Evolutionary conservation across 129 eudicot species (phyloP), one percentile per base, ranked within the genome.

Genomic region (Lactuca saligna): DNA sequence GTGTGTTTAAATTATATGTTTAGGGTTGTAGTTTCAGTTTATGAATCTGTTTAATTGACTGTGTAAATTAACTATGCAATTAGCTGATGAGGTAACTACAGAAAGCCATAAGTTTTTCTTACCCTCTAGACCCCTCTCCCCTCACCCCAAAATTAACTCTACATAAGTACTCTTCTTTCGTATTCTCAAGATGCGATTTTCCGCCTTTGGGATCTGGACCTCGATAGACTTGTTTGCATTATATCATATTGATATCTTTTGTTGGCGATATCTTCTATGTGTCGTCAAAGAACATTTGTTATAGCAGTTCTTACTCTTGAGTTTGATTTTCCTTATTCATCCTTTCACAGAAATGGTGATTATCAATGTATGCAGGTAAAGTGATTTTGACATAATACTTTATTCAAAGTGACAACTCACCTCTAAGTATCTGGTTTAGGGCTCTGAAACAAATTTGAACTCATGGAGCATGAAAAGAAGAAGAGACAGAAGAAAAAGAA

Each of bases 391-490:
- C 54, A 50, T 58, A 75, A 49, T 74, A 56, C 38, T 29, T 14
- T 20, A 60, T 7, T 57, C 4, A 54, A 72, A 72, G 68, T 35
- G 73, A 58, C 9, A 57, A 4, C 16, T 15, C 68, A 59, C 38
- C 61, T 65, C 53, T 3, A 53, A 61, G 29, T 57, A 15, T 53
- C 41, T 54, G 60, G 34, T 31, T 44, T 66, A 65, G 73, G 48
- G 50, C 20, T 29, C 61, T 20, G 69, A 67, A 75, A 38, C 20
- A 68, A 12, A 31, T 65, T 61, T 62, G 33, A 69, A 59, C 34
- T 32, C 56, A 89, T 89, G 96, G 96, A 86, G 73, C 80, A 86
- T 2, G 93, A 89, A 32, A 89, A 75, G 80, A 86, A 86, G 85
- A 88, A 72, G 76, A 81, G 75, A 76, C 73, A 80, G 48, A 90